Percentiles rank a stretch among this genome's conserved stretches.
Evolutionary conservation across 2,329 filamentous ascomycete genomes (phyloP).

Genomic region (Bipolaris gigantea): DNA sequence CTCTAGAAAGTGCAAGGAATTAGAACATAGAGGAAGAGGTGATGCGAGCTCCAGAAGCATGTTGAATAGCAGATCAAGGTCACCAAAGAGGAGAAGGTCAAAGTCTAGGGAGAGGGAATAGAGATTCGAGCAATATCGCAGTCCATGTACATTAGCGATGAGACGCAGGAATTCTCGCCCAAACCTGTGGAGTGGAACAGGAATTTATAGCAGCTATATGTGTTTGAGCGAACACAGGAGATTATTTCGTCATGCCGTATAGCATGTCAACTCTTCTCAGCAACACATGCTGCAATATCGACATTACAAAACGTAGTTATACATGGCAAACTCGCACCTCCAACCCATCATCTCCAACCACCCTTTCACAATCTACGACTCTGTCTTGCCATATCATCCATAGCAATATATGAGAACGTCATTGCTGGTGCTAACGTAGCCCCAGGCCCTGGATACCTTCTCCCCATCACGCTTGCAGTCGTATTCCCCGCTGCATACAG

Average conservation of each 20-base stretch:
- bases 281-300: background rate
- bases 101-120: conserved; percentile 23
- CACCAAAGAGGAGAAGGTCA: conserved; percentile 36
- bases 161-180: background rate
- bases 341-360: too few species aligned
- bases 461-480: background rate
- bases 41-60: conserved; percentile 20
- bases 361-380: too few species aligned
- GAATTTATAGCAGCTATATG: background rate
- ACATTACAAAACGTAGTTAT: background rate
- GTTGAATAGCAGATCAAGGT: conserved; percentile 30
- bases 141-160: background rate
- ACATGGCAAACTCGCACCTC: too few species aligned
- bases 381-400: background rate
- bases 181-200: background rate
- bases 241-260: background rate
- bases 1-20: conserved; percentile 34
- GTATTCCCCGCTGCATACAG: background rate
- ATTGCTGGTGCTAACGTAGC: background rate
- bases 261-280: background rate
- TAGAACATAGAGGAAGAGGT: conserved; percentile 34
- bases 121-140: background rate
- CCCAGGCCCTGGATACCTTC: background rate
- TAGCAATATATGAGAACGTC: background rate
- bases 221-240: background rate